Conservation (phyloP, 78 protist genomes). For the Anaeramoeba flamelloides region DNA sequence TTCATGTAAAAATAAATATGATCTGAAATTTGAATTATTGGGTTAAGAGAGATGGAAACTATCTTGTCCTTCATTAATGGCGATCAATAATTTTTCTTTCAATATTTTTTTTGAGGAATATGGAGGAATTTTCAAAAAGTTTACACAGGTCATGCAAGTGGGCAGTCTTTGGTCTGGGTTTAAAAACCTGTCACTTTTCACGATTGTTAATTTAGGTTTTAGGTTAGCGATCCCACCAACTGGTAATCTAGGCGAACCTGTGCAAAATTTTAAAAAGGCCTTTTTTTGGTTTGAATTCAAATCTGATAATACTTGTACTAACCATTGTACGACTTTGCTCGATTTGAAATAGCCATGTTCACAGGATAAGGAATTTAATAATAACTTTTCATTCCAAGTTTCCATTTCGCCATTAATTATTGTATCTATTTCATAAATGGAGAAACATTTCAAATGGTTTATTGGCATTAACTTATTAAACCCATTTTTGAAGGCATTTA, state of each 20-base stretch:
- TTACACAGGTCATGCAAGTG: constrained; percentile 52
- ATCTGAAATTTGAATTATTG: too few relatives aligned
- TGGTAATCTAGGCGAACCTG: neutral
- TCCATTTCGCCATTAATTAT: neutral
- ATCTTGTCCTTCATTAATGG: constrained; percentile 49
- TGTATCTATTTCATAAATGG: neutral
- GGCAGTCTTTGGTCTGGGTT: too few relatives aligned
- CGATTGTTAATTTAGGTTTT: neutral
- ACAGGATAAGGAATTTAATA: neutral
- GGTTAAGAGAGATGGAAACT: constrained; percentile 35
- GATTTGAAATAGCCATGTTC: neutral
- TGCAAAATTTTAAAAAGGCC: neutral
- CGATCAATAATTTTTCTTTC: constrained; percentile 33
- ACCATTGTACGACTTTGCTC: neutral
- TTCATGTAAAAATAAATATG: too few relatives aligned
- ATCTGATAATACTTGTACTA: neutral
- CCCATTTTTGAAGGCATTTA: neutral
- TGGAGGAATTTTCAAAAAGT: constrained; percentile 60
- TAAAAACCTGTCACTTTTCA: neutral
- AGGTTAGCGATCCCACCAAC: neutral
- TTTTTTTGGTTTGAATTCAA: neutral
- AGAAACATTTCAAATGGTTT: neutral
- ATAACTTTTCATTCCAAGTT: neutral
- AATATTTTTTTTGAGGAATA: constrained; percentile 44
- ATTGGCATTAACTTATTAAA: neutral